A percentile compares a stretch with the other conserved stretches of the same genome.
phyloP scores from a whole-genome alignment of 306 rosid species.

The Senna siamea region DNA sequence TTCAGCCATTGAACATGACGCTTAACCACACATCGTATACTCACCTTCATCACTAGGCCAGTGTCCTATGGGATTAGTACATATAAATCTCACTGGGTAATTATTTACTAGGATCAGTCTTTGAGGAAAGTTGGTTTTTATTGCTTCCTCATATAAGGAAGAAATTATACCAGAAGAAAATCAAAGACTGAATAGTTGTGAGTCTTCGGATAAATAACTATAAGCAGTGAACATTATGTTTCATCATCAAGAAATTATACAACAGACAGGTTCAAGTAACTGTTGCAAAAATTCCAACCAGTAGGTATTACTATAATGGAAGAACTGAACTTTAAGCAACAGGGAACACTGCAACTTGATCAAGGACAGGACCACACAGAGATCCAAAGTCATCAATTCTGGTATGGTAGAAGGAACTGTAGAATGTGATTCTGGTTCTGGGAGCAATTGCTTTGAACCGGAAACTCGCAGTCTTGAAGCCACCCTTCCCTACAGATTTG shows the following conservation, averaged over 20 bases:
- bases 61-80: not conserved
- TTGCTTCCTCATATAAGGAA: not conserved
- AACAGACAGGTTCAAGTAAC: conserved; percentile 36
- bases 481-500: conserved; percentile 77
- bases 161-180: conserved; percentile 5
- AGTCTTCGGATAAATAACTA: conserved; percentile 17
- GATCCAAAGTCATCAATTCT: conserved; percentile 77
- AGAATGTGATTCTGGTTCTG: conserved; percentile 90
- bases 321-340: conserved; percentile 36
- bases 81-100: too few species aligned
- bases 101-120: conserved; percentile 9
- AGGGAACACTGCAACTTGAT: conserved; percentile 66
- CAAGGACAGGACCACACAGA: conserved; percentile 92
- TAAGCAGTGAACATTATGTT: conserved; percentile 22
- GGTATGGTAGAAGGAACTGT: conserved; percentile 88
- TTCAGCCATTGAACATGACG: too few species aligned
- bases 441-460: conserved; percentile 65
- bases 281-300: conserved; percentile 40
- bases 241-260: conserved; percentile 47
- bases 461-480: conserved; percentile 58
- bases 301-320: not conserved
- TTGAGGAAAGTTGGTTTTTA: not conserved
- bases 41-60: not conserved
- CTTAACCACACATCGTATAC: not conserved
- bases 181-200: conserved; percentile 12